phyloP scores from a whole-genome alignment of 2,329 filamentous ascomycete genomes.

The Epichloe sibirici region DNA sequence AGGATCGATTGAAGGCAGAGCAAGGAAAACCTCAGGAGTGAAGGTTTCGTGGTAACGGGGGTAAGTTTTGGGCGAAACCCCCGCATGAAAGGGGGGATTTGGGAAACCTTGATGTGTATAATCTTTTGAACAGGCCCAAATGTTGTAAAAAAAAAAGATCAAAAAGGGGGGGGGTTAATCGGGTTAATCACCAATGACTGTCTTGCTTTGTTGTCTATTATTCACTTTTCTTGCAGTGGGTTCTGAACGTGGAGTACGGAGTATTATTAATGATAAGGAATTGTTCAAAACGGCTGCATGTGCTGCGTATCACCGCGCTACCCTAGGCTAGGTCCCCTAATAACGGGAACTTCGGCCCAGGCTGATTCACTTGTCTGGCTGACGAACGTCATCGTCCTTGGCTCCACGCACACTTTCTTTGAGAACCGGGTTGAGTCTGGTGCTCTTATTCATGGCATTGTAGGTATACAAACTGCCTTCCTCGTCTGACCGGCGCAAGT shows the following conservation, averaged over 20 bases:
- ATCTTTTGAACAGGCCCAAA: conserved; percentile 1
- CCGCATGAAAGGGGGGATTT: not conserved
- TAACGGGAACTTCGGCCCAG: not conserved
- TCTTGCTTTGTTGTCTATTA: not conserved
- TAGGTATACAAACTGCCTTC: not conserved
- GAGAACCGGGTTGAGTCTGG: not conserved
- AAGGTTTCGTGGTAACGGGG: not conserved
- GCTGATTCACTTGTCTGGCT: not conserved
- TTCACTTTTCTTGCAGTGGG: not conserved
- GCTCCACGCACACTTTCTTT: not conserved
- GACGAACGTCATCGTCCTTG: conserved; percentile 6
- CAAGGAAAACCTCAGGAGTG: conserved; percentile 19
- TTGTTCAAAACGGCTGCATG: not conserved
- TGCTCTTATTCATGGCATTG: no score
- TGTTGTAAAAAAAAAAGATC: not conserved
- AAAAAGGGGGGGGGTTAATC: no score
- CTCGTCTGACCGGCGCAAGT: not conserved
- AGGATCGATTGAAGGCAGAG: conserved; percentile 25
- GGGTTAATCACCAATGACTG: not conserved
- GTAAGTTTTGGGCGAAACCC: not conserved
- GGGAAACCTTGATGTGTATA: conserved; percentile 7
- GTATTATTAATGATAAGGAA: not conserved
- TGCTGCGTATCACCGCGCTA: not conserved
- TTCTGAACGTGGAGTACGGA: not conserved
- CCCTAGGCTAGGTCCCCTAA: not conserved